A percentile compares a stretch with the other conserved stretches of the same genome.
Conservation (phyloP, 2,329 filamentous ascomycete genomes). For the Xylogone sp. region DNA sequence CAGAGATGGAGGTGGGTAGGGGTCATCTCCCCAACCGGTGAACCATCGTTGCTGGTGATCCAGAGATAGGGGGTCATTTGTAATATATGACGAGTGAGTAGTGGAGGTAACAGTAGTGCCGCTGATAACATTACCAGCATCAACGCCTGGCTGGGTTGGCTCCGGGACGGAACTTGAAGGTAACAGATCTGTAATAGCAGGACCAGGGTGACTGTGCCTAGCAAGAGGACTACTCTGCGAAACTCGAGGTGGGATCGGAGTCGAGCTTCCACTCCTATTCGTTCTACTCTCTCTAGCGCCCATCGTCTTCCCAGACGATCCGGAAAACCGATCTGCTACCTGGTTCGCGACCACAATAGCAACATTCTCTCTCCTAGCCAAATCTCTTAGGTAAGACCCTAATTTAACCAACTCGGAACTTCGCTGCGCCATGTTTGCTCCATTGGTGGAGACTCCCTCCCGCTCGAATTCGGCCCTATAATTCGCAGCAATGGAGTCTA, state of each 20-base stretch:
- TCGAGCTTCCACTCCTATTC: slow-evolving; percentile 8
- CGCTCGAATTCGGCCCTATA: slow-evolving; percentile 87
- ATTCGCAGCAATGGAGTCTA: slow-evolving; percentile 94
- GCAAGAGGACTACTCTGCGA: slow-evolving; percentile 23
- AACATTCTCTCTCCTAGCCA: slow-evolving; percentile 71
- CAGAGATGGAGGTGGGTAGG: slow-evolving; percentile 28
- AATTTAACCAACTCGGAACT: slow-evolving; percentile 73
- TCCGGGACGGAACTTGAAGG: background rate
- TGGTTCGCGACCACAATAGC: slow-evolving; percentile 94
- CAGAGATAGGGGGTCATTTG: slow-evolving; percentile 60
- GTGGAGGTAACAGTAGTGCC: background rate
- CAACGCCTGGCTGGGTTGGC: background rate
- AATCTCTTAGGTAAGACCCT: slow-evolving; percentile 68
- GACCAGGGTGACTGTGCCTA: slow-evolving; percentile 6
- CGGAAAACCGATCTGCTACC: slow-evolving; percentile 78
- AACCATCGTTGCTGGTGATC: slow-evolving; percentile 94
- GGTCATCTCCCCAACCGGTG: slow-evolving; percentile 85
- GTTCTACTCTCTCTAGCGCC: background rate
- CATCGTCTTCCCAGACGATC: slow-evolving; percentile 33
- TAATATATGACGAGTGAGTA: slow-evolving; percentile 8
- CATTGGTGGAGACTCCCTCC: slow-evolving; percentile 33
- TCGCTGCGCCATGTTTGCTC: slow-evolving; percentile 67
- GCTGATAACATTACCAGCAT: background rate
- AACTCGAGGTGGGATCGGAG: slow-evolving; percentile 9
- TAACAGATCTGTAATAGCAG: background rate